Conservation (phyloP, 2,329 filamentous ascomycete genomes). For the Madurella fahalii region DNA sequence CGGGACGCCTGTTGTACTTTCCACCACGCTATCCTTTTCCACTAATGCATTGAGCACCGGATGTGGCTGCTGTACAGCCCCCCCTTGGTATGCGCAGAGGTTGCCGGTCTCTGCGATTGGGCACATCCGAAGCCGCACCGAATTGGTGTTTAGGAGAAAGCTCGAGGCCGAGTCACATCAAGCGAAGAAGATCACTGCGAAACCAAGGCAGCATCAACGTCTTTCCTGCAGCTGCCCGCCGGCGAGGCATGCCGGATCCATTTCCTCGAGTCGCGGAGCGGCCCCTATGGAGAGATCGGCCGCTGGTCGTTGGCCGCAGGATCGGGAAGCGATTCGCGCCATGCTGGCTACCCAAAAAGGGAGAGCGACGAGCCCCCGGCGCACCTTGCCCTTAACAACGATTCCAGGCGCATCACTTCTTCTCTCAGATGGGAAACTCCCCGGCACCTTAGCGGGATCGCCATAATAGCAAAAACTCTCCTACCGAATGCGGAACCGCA, state of each 20-base stretch:
- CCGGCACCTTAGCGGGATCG: constrained; percentile 15
- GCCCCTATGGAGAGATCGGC: background rate
- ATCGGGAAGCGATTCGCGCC: background rate
- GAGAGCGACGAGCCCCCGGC: constrained; percentile 7
- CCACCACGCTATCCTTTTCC: background rate
- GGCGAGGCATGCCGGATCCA: background rate
- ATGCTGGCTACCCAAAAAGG: background rate
- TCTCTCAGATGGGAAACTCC: background rate
- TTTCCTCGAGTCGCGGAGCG: background rate
- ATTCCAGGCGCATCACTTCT: background rate
- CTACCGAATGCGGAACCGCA: constrained; percentile 3
- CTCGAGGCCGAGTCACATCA: background rate
- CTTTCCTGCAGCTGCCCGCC: constrained; percentile 14
- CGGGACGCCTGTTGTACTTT: background rate
- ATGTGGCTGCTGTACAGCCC: background rate
- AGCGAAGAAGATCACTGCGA: constrained; percentile 1
- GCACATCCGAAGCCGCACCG: background rate
- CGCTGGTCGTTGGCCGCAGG: background rate
- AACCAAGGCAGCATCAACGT: constrained; percentile 6
- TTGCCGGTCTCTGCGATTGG: background rate
- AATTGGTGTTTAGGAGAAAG: background rate
- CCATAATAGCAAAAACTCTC: constrained; percentile 8
- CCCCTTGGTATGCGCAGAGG: too few species aligned
- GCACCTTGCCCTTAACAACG: background rate
- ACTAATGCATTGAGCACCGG: constrained; percentile 7